phyloP scores from a whole-genome alignment of 768 basidiomycete species.

The Ramaria sp. region DNA sequence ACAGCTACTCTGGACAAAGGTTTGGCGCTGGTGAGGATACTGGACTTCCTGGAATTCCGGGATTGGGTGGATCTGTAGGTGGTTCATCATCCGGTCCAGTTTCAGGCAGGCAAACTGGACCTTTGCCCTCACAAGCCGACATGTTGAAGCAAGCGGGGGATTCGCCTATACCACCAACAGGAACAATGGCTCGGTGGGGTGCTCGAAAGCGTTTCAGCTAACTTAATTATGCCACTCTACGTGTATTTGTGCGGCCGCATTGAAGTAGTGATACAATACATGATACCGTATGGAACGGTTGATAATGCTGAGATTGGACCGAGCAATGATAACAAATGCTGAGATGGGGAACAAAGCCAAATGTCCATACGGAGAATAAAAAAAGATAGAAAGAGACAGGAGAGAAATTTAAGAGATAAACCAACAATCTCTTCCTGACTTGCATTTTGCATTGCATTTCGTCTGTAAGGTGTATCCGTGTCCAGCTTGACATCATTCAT shows the following conservation, averaged over 20 bases:
- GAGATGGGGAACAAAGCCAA: neutral
- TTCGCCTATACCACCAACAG: neutral
- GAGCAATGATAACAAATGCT: neutral
- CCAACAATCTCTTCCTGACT: no score
- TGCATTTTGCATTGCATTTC: no score
- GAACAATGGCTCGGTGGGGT: neutral
- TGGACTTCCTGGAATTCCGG: conserved; percentile 37
- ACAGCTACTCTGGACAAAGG: conserved; percentile 4
- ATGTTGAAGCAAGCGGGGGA: conserved; percentile 21
- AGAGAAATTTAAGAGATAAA: neutral
- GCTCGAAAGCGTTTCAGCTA: neutral
- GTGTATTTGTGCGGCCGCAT: neutral
- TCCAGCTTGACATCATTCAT: no score
- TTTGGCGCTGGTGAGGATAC: conserved; percentile 22
- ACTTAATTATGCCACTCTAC: neutral
- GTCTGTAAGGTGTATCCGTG: no score
- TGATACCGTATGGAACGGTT: neutral
- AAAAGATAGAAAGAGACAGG: neutral
- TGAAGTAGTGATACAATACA: neutral
- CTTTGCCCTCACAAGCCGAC: conserved; percentile 42
- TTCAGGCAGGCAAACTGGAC: conserved; percentile 21
- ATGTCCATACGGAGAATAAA: neutral
- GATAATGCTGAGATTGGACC: neutral
- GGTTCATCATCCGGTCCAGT: conserved; percentile 18
- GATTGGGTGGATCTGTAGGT: conserved; percentile 35